phyloP scores from a whole-genome alignment of 2,329 filamentous ascomycete genomes.

The Trichophyton mentagrophytes region DNA sequence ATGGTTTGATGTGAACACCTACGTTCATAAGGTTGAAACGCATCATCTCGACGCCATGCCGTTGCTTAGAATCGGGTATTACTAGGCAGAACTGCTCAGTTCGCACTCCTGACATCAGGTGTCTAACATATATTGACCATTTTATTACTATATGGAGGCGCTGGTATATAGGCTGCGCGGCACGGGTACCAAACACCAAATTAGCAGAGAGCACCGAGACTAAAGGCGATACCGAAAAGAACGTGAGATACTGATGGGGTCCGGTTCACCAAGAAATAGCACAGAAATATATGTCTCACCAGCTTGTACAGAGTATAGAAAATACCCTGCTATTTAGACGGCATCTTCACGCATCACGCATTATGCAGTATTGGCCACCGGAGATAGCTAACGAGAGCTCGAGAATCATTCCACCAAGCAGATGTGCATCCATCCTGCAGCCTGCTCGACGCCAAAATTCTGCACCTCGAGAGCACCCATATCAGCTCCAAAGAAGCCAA shows the following conservation, averaged over 20 bases:
- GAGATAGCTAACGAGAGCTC: not conserved
- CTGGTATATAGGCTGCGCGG: not conserved
- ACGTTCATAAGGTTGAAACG: not conserved
- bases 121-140: not conserved
- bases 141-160: not conserved
- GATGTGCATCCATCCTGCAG: not conserved
- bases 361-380: not conserved
- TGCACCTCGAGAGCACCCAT: not conserved
- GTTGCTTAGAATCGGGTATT: slow-evolving; percentile 1
- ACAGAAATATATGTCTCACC: not conserved
- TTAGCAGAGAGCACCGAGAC: not conserved
- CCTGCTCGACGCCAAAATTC: not conserved
- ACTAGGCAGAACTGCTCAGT: not conserved
- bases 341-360: not conserved
- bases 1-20: not conserved
- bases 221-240: not conserved
- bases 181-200: not conserved
- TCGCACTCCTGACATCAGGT: not conserved
- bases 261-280: not conserved
- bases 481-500: not conserved
- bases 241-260: not conserved
- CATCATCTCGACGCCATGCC: not conserved
- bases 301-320: not conserved
- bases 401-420: not conserved
- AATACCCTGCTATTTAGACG: not conserved